Base-by-base conservation (phyloP, 805 yeast species). In the Hanseniaspora valbyensis region DNA sequence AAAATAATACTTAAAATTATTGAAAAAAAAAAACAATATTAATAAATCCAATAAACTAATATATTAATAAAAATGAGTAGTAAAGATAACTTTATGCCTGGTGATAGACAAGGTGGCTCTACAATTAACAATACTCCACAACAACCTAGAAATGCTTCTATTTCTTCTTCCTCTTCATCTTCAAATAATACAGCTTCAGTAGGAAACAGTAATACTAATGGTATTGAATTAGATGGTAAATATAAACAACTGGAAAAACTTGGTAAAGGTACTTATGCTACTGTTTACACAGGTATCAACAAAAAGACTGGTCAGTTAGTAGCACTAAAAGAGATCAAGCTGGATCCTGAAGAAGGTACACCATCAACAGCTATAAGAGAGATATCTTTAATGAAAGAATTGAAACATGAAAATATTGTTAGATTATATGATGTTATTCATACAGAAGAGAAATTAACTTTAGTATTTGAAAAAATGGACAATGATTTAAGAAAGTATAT, bases 311-410 rank as follows among this genome's bases (percentile, higher is more conserved):
- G 90, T 68, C 76, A 96, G n/a, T 78, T 88, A 41, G 98, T 92
- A 33, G 98, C 98, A 0, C 71, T 92, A 58, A 92, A 92, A 66
- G 94, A 92, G 68, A 94, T 92, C 65, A 78, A 97, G 53, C 70
- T 92, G 49, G 98, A 92, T 64, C 86, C 95, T 19, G 98, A 92
- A 66, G 98, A 92, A 65, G 98, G 98, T 18, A 96, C 94, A 21
- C 98, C 98, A 1, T 88, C 96, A 1, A 92, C 98, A 0, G 97
- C 98, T 5, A 92, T 92, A 53, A 75, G 98, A 59, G 98, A 92
- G 64, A 92, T 92, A 58, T 90, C 97, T 1, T 73, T 92, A 42
- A 75, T 92, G 66, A 90, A 92, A 65, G 98, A 92, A 64, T 75
- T 92, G 74, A 78, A 86, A 56, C 95, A 92, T 67, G 95, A 87